These are phyloP conservation scores for Suillus discolor DNA, from an alignment of 768 basidiomycete species.

Conservation along the genomic window DNA sequence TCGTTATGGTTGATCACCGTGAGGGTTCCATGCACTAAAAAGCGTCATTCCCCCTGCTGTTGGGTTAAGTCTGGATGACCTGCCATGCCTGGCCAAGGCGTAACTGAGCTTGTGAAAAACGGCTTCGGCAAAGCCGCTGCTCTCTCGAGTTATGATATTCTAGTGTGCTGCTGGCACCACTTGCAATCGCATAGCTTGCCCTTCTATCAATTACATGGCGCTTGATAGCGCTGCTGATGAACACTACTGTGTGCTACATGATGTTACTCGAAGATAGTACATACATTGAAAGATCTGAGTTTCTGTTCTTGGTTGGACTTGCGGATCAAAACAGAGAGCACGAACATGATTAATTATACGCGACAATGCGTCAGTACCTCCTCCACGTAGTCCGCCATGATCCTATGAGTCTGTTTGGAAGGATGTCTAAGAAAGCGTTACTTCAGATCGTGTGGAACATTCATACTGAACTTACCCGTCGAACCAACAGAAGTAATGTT, in stretches of 20 bases:
- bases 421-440: constrained; percentile 41
- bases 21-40: too few species aligned
- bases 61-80: too few species aligned
- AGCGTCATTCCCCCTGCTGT: too few species aligned
- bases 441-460: neutral
- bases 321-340: neutral
- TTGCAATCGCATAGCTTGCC: neutral
- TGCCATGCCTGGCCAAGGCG: too few species aligned
- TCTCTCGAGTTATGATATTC: too few species aligned
- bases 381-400: constrained; percentile 55
- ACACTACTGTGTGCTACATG: neutral
- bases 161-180: neutral
- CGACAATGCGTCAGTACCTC: constrained; percentile 41
- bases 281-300: neutral
- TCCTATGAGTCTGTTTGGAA: constrained; percentile 47
- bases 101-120: too few species aligned
- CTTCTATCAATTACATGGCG: neutral
- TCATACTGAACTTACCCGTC: constrained; percentile 38
- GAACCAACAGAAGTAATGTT: constrained; percentile 58
- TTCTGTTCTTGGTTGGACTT: neutral
- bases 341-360: neutral
- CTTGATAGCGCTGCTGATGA: neutral
- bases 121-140: too few species aligned
- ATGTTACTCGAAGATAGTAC: neutral
- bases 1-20: too few species aligned